phyloP scores from a whole-genome alignment of 441 rosid species.

The Omphalea diandra region DNA sequence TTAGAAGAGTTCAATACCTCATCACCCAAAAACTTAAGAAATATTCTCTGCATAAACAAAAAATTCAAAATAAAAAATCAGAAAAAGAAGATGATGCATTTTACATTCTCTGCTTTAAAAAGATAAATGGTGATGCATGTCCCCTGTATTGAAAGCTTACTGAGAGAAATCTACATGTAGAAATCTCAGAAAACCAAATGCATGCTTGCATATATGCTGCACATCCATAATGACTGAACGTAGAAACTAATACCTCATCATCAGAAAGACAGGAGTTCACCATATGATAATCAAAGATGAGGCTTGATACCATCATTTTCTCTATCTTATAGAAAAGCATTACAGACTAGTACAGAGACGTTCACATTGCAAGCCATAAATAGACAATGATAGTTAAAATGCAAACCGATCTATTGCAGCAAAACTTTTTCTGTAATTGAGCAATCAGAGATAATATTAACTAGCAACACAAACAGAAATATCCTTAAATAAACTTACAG shows the following conservation, averaged over 20 bases:
- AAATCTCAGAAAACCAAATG: too few species aligned
- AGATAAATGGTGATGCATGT: too few species aligned
- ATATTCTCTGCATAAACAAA: constrained; percentile 50
- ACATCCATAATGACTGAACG: neutral
- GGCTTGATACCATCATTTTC: neutral
- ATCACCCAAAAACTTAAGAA: constrained; percentile 48
- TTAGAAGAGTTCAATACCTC: constrained; percentile 45
- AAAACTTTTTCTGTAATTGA: neutral
- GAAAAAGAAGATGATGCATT: constrained; percentile 4
- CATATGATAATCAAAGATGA: neutral
- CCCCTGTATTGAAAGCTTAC: too few species aligned
- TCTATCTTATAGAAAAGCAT: neutral
- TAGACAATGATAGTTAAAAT: neutral
- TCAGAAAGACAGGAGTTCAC: neutral
- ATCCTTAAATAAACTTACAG: neutral
- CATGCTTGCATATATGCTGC: too few species aligned
- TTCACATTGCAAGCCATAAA: neutral
- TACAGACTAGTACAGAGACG: neutral
- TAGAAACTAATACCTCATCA: neutral
- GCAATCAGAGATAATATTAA: neutral
- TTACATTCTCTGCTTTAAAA: too few species aligned
- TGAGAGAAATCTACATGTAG: too few species aligned
- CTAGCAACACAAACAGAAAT: neutral
- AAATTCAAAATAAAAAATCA: too few species aligned
- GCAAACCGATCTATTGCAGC: neutral